Evolutionary conservation across 2,329 filamentous ascomycete genomes (phyloP).

Genomic region (Pseudogymnoascus sp.): DNA sequence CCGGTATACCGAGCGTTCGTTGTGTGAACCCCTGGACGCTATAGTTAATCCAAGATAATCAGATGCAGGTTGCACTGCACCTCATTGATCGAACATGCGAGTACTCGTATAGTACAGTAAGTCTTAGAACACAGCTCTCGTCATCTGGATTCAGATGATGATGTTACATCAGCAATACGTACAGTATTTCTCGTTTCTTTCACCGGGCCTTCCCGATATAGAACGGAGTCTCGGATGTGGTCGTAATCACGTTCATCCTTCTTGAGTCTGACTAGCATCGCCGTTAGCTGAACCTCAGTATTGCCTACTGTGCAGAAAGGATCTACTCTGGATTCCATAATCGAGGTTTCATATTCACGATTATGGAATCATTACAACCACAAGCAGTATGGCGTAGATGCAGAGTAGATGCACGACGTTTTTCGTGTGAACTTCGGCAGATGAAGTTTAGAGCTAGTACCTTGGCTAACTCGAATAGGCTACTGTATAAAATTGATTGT

Average conservation of each 20-base stretch:
- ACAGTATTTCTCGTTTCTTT: not conserved
- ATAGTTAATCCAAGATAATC: not conserved
- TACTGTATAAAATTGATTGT: not conserved
- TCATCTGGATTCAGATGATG: not conserved
- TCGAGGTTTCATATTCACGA: constrained; percentile 4
- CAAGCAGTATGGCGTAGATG: not conserved
- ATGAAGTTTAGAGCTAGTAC: not conserved
- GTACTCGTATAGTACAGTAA: not conserved
- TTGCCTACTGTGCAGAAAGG: not conserved
- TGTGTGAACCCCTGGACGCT: not conserved
- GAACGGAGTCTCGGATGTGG: not conserved
- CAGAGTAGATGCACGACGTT: not conserved
- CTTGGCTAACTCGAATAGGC: not conserved
- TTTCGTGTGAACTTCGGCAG: not conserved
- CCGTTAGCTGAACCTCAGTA: not conserved
- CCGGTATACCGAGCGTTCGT: not conserved
- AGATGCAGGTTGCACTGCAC: not conserved
- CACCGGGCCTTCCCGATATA: not conserved
- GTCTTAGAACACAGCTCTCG: not conserved
- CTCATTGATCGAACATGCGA: not conserved
- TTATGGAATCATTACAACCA: not conserved
- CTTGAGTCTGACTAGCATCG: not conserved
- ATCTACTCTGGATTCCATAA: not conserved
- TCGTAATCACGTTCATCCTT: not conserved
- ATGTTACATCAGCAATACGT: not conserved